Evolutionary conservation across 176 grass and related monocot species (phyloP).

Genomic region (Chrysopogon serrulatus): DNA sequence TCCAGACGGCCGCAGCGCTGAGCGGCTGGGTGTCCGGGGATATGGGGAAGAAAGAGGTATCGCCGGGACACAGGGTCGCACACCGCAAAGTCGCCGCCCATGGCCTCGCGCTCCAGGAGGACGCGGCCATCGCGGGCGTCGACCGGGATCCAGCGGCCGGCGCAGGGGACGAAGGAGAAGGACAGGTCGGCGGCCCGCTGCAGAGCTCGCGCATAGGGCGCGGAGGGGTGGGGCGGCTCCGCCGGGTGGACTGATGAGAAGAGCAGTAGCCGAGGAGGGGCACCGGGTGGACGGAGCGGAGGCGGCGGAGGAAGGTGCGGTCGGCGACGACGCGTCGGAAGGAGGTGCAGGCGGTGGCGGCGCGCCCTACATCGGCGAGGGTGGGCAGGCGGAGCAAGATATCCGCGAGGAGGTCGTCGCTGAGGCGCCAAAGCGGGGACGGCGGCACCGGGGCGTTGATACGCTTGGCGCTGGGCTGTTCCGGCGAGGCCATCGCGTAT

Average conservation of each 20-base stretch:
- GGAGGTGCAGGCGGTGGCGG: constrained; percentile 2
- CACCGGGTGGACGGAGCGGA: not conserved
- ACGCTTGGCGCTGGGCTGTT: not conserved
- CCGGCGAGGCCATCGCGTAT: constrained; percentile 6
- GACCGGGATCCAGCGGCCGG: not conserved
- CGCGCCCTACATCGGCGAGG: constrained; percentile 14
- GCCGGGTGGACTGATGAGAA: not conserved
- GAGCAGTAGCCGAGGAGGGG: constrained; percentile 17
- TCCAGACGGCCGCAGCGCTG: not conserved
- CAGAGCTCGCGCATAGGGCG: constrained; percentile 11
- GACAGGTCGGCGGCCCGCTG: constrained; percentile 14
- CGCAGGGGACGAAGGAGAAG: constrained; percentile 23
- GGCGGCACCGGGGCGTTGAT: not conserved
- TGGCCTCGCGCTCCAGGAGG: not conserved
- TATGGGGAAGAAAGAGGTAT: not conserved
- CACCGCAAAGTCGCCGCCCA: constrained; percentile 3
- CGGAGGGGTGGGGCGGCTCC: constrained; percentile 20
- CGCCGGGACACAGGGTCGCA: constrained; percentile 7
- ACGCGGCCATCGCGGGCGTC: constrained; percentile 25
- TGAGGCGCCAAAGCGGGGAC: not conserved
- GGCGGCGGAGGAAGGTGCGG: constrained; percentile 15
- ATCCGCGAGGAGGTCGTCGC: constrained; percentile 22
- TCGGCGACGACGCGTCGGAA: constrained; percentile 1
- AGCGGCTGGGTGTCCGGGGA: not conserved
- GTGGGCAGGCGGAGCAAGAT: constrained; percentile 31